Conservation (phyloP, 208 protist genomes). For the Leishmania tarentolae region DNA sequence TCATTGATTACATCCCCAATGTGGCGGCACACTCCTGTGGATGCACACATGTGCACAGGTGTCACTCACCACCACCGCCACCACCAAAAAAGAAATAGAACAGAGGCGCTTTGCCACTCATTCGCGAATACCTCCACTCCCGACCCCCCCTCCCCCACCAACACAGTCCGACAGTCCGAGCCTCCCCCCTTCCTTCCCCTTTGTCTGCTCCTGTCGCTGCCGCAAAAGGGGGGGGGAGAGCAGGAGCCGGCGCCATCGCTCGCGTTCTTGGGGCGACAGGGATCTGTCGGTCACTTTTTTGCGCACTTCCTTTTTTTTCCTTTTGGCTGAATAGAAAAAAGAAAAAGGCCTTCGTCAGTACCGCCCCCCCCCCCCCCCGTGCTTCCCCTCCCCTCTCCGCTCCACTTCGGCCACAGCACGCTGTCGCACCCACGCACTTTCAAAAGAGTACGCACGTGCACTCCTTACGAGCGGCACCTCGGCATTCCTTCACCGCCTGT, state of each 20-base stretch:
- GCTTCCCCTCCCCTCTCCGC: neutral
- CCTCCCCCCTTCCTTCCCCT: neutral
- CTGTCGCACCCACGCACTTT: neutral
- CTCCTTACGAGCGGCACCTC: neutral
- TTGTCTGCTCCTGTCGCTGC: neutral
- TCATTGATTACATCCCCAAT: neutral
- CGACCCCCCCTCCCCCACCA: neutral
- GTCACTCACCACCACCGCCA: neutral
- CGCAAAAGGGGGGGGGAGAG: neutral
- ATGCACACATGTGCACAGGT: neutral
- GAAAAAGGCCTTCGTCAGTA: neutral
- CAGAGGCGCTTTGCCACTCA: neutral
- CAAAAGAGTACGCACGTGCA: neutral
- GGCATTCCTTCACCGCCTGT: neutral
- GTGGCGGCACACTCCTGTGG: neutral
- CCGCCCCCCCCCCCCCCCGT: neutral
- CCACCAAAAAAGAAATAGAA: no score
- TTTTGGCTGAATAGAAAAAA: neutral
- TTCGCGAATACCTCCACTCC: neutral
- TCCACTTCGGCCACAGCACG: neutral
- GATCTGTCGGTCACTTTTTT: neutral
- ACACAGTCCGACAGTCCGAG: neutral
- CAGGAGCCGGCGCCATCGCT: neutral
- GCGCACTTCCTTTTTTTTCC: neutral
- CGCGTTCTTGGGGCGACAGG: neutral